Evolutionary conservation across 1,139 yeast genomes (phyloP).

Genomic region (Candida glucosophila): DNA sequence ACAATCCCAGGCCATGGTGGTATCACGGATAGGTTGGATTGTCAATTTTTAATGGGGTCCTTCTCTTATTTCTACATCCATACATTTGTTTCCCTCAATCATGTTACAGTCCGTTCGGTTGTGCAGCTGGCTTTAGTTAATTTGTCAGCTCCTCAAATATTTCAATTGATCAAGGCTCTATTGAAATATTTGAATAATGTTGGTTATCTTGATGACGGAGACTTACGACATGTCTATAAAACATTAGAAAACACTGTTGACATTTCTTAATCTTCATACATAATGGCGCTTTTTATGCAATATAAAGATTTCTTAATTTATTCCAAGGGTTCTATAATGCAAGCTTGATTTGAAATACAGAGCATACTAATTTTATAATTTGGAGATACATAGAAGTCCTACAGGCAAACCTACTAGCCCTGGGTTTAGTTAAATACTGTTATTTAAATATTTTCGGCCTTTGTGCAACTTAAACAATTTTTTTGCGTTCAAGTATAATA

Average conservation of each 20-base stretch:
- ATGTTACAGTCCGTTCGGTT: conserved; percentile 62
- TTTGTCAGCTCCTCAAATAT: conserved; percentile 57
- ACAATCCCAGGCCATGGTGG: conserved; percentile 86
- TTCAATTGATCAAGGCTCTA: conserved; percentile 54
- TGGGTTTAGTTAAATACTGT: no score
- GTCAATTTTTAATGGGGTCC: conserved; percentile 97
- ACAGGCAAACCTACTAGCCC: no score
- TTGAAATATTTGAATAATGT: conserved; percentile 53
- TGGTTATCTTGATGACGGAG: conserved; percentile 34
- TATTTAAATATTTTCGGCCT: no score
- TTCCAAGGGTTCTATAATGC: no score
- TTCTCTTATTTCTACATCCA: conserved; percentile 88
- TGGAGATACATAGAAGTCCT: no score
- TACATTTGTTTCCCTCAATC: conserved; percentile 73
- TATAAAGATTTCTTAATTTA: no score
- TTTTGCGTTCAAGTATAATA: no score
- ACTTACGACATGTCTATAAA: conserved; percentile 17
- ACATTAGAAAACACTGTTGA: conserved; percentile 14
- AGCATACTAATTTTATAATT: no score
- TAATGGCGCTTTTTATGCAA: no score
- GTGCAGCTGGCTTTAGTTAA: conserved; percentile 71
- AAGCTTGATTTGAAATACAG: no score
- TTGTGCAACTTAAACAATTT: no score
- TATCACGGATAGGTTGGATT: conserved; percentile 93
- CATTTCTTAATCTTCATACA: no score